Conservation (phyloP, 352 stramenopile species). For the Phytophthora idaei region DNA sequence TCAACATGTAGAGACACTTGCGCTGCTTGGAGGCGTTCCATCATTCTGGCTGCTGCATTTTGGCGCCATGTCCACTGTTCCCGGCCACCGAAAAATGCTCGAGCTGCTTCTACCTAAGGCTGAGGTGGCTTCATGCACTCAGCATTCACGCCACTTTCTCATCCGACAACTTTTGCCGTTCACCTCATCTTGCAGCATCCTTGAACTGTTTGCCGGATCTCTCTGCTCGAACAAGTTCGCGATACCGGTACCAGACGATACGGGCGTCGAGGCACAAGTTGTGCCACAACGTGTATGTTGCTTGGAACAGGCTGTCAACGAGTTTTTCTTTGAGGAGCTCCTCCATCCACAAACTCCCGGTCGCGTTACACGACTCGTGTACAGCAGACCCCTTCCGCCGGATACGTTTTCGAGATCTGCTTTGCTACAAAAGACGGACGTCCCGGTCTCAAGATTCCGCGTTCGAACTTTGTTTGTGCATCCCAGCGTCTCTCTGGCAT, state of each 20-base stretch:
- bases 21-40: constrained; percentile 26
- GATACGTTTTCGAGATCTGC: constrained; percentile 40
- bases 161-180: constrained; percentile 25
- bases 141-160: constrained; percentile 11
- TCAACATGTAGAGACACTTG: constrained; percentile 13
- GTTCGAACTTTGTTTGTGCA: constrained; percentile 24
- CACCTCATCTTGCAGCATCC: constrained; percentile 29
- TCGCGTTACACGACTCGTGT: constrained; percentile 3
- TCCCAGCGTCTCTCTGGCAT: constrained; percentile 29
- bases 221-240: neutral
- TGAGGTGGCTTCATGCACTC: constrained; percentile 21
- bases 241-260: constrained; percentile 12
- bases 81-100: constrained; percentile 11
- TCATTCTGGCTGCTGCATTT: constrained; percentile 1
- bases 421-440: constrained; percentile 37
- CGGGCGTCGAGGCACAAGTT: constrained; percentile 1
- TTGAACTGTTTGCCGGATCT: constrained; percentile 28
- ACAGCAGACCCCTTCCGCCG: constrained; percentile 18
- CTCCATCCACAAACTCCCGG: constrained; percentile 28
- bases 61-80: neutral
- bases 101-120: neutral
- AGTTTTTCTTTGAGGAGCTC: constrained; percentile 14
- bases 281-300: constrained; percentile 9
- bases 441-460: constrained; percentile 34
- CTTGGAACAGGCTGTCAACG: constrained; percentile 17